A percentile compares a stretch with the other conserved stretches of the same genome.
phyloP scores from a whole-genome alignment of 768 basidiomycete species.

The Holtermanniella nyarrowii region DNA sequence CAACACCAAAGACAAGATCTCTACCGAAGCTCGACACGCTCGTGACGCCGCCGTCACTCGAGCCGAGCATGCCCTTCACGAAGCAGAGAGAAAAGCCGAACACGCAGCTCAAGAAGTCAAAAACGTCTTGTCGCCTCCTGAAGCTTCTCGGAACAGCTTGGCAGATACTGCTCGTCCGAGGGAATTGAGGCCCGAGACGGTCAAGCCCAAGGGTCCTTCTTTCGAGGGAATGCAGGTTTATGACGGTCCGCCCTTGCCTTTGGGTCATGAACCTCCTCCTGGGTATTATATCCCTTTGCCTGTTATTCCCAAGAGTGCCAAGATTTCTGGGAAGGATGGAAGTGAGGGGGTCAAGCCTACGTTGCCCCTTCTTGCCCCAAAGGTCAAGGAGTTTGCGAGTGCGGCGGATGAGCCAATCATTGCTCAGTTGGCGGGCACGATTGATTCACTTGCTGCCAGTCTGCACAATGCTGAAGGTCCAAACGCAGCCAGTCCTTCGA shows the following conservation, averaged over 20 bases:
- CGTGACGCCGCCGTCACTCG: slow-evolving; percentile 57
- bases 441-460: slow-evolving; percentile 80
- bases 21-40: slow-evolving; percentile 12
- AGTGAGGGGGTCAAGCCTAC: slow-evolving; percentile 37
- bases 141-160: slow-evolving; percentile 8
- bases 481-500: slow-evolving; percentile 47
- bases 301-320: slow-evolving; percentile 15
- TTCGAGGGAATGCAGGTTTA: slow-evolving; percentile 47
- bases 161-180: slow-evolving; percentile 34
- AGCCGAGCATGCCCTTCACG: slow-evolving; percentile 58
- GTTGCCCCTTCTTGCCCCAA: slow-evolving; percentile 72
- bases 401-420: slow-evolving; percentile 79
- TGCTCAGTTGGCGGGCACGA: slow-evolving; percentile 78
- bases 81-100: slow-evolving; percentile 26
- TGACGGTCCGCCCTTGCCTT: slow-evolving; percentile 57
- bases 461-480: slow-evolving; percentile 47
- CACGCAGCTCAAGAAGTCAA: slow-evolving; percentile 15
- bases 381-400: slow-evolving; percentile 55
- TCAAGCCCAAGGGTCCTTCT: slow-evolving; percentile 25
- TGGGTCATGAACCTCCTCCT: slow-evolving; percentile 88
- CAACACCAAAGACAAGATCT: slow-evolving; percentile 25
- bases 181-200: slow-evolving; percentile 36
- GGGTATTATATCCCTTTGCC: slow-evolving; percentile 55
- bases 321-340: slow-evolving; percentile 9
- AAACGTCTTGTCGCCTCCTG: slow-evolving; percentile 10